These are phyloP conservation scores for Helminthosporium solani DNA, from an alignment of 2,329 filamentous ascomycete species.

Conservation along the genomic window DNA sequence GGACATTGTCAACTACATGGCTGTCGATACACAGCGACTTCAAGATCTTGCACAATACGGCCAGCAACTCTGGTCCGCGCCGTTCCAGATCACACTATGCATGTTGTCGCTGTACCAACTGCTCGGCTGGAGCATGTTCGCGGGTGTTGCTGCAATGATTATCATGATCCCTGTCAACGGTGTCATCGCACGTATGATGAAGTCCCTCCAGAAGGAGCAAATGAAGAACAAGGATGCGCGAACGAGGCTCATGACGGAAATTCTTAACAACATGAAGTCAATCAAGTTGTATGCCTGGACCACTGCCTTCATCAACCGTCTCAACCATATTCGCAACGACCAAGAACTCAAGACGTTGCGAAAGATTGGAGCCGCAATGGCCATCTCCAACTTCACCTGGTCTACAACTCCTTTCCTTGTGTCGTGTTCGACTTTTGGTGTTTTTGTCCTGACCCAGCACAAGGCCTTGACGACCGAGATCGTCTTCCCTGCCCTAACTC, in stretches of 20 bases:
- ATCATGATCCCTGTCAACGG: constrained; percentile 97
- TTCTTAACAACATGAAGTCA: constrained; percentile 99
- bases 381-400: constrained; percentile 97
- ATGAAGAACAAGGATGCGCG: constrained; percentile 99
- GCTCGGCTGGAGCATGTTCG: constrained; percentile 93
- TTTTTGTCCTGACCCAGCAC: constrained; percentile 85
- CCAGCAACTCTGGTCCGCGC: constrained; percentile 93
- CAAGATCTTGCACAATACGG: constrained; percentile 95
- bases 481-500: constrained; percentile 86
- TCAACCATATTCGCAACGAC: constrained; percentile 95
- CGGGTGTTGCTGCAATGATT: constrained; percentile 91
- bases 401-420: constrained; percentile 96
- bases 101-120: constrained; percentile 95
- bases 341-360: constrained; percentile 91
- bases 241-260: constrained; percentile 92
- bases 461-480: constrained; percentile 87
- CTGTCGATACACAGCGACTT: constrained; percentile 91
- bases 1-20: constrained; percentile 99
- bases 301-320: constrained; percentile 93
- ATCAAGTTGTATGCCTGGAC: constrained; percentile 98
- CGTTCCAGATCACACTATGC: constrained; percentile 93
- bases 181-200: constrained; percentile 88
- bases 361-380: constrained; percentile 92
- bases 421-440: constrained; percentile 91
- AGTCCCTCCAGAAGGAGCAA: constrained; percentile 88